Percentiles rank a stretch among this genome's conserved stretches.
Conservation (phyloP, 345 rosid species). For the Crucihimalaya himalaica region DNA sequence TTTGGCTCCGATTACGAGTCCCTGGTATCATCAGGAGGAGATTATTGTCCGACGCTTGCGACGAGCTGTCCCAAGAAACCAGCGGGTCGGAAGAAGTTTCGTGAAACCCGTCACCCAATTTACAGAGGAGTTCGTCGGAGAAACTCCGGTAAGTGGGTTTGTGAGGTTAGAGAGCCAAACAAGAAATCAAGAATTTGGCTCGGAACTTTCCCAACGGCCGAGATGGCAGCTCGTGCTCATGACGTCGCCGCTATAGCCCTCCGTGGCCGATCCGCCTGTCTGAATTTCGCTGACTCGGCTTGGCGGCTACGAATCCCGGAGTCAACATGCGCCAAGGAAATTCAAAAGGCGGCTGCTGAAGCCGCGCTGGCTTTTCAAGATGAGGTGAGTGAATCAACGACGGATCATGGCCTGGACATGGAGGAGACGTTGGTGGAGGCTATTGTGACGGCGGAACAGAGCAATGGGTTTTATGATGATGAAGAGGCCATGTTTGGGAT, state of each 20-base stretch:
- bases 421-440: background rate
- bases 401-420: background rate
- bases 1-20: slow-evolving; percentile 42
- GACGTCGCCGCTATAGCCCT: slow-evolving; percentile 83
- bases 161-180: slow-evolving; percentile 79
- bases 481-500: slow-evolving; percentile 66
- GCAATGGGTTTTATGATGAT: slow-evolving; percentile 18
- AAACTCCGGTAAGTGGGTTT: slow-evolving; percentile 85
- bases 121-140: slow-evolving; percentile 71
- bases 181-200: slow-evolving; percentile 90
- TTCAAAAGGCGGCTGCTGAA: slow-evolving; percentile 47
- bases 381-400: background rate
- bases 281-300: slow-evolving; percentile 84
- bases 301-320: slow-evolving; percentile 71
- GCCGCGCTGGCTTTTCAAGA: slow-evolving; percentile 22
- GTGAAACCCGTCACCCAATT: slow-evolving; percentile 85
- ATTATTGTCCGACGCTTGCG: slow-evolving; percentile 46
- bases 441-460: background rate
- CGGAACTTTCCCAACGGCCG: slow-evolving; percentile 64
- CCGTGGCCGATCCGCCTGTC: slow-evolving; percentile 69
- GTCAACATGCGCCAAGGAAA: slow-evolving; percentile 58
- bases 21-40: slow-evolving; percentile 40
- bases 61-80: slow-evolving; percentile 68
- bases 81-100: slow-evolving; percentile 79
- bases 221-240: slow-evolving; percentile 90